Evolutionary conservation across 116 monocot genomes (phyloP), one percentile per base, ranked within the genome.

Genomic region (Zostera marina): DNA sequence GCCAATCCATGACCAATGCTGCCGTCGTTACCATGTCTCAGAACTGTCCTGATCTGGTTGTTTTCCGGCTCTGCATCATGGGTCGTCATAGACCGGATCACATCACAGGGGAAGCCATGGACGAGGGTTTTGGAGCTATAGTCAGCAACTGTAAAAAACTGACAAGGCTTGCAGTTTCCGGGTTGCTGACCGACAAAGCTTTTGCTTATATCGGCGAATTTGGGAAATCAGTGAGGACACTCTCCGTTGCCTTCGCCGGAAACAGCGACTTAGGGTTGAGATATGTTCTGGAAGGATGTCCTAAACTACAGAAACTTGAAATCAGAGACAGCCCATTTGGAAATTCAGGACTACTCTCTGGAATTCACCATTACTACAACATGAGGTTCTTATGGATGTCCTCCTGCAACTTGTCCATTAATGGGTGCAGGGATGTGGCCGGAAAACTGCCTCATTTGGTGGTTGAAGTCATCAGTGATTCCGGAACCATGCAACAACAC

Each of bases 371-470:
- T 63, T 92, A 80, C 67, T 87, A 83, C 55, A 83, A 81, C 70
- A 92, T 92, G 92, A 80, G 92, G 59, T 92, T 87, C 63, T 56
- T 92, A 25, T 92, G 92, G 92, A 92, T 92, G 92, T 81, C 80
- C 14, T 71, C 83, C 0, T 92, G 92, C 64, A 78, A 76, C 51
- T 44, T 83, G 48, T 61, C 87, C 5, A 46, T 81, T 20, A 74
- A 74, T 22, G 87, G 80, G 10, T 92, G 92, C 64, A 73, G 49
- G 62, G 75, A 87, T 24, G 83, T 92, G 25, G 87, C 87, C n/a
- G 52, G 38, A 66, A 67, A 57, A 46, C 52, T 83, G 65, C 86
- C 80, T 41, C 58, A 53, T 42, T 56, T 92, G 70, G 80, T 83
- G 58, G 83, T 92, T 16, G 92, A 92, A 56, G 81, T 87, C 22